Percentiles rank a stretch among this genome's conserved stretches.
phyloP scores from a whole-genome alignment of 352 stramenopile genomes.

The Globisporangium irregulare region DNA sequence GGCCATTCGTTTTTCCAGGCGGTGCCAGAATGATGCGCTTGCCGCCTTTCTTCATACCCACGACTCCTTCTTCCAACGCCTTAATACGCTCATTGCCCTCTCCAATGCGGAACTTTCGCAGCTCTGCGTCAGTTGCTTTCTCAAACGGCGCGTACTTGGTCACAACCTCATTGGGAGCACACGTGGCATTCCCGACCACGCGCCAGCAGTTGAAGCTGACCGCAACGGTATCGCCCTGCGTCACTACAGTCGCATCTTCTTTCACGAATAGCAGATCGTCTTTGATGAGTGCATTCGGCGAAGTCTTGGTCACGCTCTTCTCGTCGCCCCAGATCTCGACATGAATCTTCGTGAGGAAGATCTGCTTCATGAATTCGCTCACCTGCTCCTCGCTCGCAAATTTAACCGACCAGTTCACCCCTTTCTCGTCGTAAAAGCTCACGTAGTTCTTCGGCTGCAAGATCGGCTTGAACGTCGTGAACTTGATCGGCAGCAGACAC shows the following conservation, averaged over 20 bases:
- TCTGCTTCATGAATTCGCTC: slow-evolving; percentile 58
- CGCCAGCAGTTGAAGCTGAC: slow-evolving; percentile 73
- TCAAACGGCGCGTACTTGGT: slow-evolving; percentile 82
- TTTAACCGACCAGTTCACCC: slow-evolving; percentile 73
- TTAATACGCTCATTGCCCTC: slow-evolving; percentile 83
- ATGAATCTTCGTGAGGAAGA: slow-evolving; percentile 79
- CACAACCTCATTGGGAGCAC: slow-evolving; percentile 55
- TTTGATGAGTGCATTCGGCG: slow-evolving; percentile 41
- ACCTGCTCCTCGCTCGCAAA: slow-evolving; percentile 62
- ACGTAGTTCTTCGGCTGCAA: slow-evolving; percentile 77
- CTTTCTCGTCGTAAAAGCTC: slow-evolving; percentile 81
- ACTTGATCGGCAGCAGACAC: slow-evolving; percentile 49
- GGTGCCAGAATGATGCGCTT: slow-evolving; percentile 89
- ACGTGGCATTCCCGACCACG: slow-evolving; percentile 66
- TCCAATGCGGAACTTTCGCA: slow-evolving; percentile 74
- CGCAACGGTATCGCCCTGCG: slow-evolving; percentile 56
- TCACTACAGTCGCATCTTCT: slow-evolving; percentile 34
- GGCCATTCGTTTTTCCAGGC: slow-evolving; percentile 70
- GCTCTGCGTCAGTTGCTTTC: slow-evolving; percentile 36
- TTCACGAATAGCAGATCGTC: slow-evolving; percentile 48
- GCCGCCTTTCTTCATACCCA: slow-evolving; percentile 88
- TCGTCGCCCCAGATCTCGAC: slow-evolving; percentile 71
- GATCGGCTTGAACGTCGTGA: slow-evolving; percentile 55
- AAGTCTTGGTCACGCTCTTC: slow-evolving; percentile 51
- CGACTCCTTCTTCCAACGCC: slow-evolving; percentile 83